Evolutionary conservation across 495 filamentous ascomycete genomes (phyloP).

Genomic region (Pyrenula aspistea): DNA sequence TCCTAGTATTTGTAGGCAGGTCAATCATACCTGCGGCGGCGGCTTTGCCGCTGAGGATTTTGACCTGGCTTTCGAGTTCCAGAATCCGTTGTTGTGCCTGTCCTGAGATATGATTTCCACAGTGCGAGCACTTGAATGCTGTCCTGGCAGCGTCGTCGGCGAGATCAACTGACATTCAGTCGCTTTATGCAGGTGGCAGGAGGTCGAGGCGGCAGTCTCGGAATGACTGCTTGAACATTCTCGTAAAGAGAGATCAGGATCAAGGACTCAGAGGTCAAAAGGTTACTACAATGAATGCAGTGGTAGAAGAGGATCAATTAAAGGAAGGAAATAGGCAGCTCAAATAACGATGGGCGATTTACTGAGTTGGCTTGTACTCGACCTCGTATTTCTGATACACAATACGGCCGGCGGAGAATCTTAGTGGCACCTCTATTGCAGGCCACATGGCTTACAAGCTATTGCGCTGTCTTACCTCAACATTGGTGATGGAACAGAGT

Average conservation of each 20-base stretch:
- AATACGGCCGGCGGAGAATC: neutral
- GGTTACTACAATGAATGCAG: neutral
- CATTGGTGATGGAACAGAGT: too few species aligned
- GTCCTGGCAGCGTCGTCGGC: neutral
- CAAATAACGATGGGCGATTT: too few species aligned
- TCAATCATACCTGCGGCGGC: conserved; percentile 56
- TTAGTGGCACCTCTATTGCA: too few species aligned
- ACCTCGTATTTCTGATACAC: neutral
- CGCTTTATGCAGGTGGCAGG: neutral
- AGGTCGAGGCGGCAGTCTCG: neutral
- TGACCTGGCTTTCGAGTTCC: conserved; percentile 73
- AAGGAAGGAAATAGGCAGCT: too few species aligned
- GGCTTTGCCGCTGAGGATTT: conserved; percentile 62
- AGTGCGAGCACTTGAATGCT: neutral
- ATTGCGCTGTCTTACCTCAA: too few species aligned
- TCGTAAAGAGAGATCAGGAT: neutral
- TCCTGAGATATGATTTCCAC: conserved; percentile 3
- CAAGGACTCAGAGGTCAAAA: neutral
- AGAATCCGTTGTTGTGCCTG: conserved; percentile 57
- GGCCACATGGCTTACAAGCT: too few species aligned
- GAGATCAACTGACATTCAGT: neutral
- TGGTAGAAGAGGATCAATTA: too few species aligned
- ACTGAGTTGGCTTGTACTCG: too few species aligned
- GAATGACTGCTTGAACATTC: neutral
- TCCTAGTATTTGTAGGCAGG: neutral